These are phyloP conservation scores for Stephania yunnanensis DNA, from an alignment of 164 flowering plant genomes.

Conservation along the genomic window DNA sequence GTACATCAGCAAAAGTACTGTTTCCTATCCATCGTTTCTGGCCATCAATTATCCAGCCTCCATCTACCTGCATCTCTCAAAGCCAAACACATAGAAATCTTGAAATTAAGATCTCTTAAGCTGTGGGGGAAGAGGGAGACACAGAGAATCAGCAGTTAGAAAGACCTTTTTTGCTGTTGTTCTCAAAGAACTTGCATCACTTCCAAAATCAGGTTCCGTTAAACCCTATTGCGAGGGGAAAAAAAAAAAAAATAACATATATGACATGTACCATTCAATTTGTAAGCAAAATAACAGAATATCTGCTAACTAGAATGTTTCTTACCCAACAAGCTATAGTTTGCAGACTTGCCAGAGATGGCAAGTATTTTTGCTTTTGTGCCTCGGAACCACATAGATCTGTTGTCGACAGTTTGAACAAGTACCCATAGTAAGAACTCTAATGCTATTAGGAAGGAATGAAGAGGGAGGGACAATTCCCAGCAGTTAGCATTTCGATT, in stretches of 20 bases:
- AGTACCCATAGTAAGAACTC: not conserved
- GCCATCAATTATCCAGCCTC: slow-evolving; percentile 94
- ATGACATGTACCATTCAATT: not conserved
- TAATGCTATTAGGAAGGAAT: not conserved
- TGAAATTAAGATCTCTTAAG: not conserved
- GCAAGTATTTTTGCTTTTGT: slow-evolving; percentile 84
- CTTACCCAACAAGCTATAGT: slow-evolving; percentile 88
- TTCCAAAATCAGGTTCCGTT: slow-evolving; percentile 93
- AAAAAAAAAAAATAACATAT: not conserved
- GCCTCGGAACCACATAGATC: slow-evolving; percentile 85
- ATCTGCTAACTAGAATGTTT: not conserved
- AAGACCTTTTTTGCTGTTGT: slow-evolving; percentile 85
- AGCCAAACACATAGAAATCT: not conserved
- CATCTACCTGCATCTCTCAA: slow-evolving; percentile 54
- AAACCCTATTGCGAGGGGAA: slow-evolving; percentile 41
- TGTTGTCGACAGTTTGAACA: slow-evolving; percentile 28
- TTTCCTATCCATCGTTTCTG: slow-evolving; percentile 99
- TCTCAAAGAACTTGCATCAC: slow-evolving; percentile 85
- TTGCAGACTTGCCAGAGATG: slow-evolving; percentile 65
- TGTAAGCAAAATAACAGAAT: not conserved
- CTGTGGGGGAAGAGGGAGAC: not conserved
- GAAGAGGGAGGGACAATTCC: not conserved
- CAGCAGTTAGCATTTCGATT: not conserved
- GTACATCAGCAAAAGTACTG: slow-evolving; percentile 90
- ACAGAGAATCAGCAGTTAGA: not conserved